A percentile compares a stretch with the other conserved stretches of the same genome.
phyloP scores from a whole-genome alignment of 352 stramenopile species.

The Pythium pyrilobum region DNA sequence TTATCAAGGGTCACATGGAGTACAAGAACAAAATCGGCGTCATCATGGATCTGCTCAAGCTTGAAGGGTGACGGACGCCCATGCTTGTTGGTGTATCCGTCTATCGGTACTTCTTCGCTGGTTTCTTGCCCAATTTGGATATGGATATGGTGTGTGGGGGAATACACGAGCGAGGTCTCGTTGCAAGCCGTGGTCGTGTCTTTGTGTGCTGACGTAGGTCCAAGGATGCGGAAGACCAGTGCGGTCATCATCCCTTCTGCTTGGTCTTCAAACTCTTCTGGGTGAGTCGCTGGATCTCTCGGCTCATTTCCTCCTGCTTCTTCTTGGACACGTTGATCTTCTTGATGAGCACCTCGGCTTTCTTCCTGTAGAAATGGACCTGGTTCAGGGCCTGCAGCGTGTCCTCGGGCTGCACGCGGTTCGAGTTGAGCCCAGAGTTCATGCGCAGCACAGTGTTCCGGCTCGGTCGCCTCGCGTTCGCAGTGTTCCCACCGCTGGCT shows the following conservation, averaged over 20 bases:
- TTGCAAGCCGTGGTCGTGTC: too few species aligned
- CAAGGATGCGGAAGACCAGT: too few species aligned
- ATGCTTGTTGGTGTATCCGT: too few species aligned
- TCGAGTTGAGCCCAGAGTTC: slow-evolving; percentile 1
- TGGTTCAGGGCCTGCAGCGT: slow-evolving; percentile 47
- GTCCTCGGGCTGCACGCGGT: slow-evolving; percentile 47
- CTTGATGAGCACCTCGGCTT: slow-evolving; percentile 56
- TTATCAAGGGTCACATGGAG: slow-evolving; percentile 79
- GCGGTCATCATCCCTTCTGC: slow-evolving; percentile 22
- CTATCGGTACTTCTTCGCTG: too few species aligned
- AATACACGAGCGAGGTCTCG: too few species aligned
- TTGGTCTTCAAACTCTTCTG: slow-evolving; percentile 42
- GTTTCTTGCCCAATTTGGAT: too few species aligned
- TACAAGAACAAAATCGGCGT: slow-evolving; percentile 87
- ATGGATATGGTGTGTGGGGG: not conserved
- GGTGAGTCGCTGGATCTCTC: slow-evolving; percentile 57
- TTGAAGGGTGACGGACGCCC: slow-evolving; percentile 39
- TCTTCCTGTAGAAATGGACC: slow-evolving; percentile 58
- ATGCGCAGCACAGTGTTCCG: slow-evolving; percentile 11
- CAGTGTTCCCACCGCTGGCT: not conserved
- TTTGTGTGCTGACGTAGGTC: too few species aligned
- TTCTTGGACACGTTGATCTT: slow-evolving; percentile 56
- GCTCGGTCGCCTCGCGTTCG: slow-evolving; percentile 4
- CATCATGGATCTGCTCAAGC: slow-evolving; percentile 70
- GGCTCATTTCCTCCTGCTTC: slow-evolving; percentile 64